Percentiles rank a stretch among this genome's conserved stretches.
Conservation (phyloP, 129 eudicot species). For the Pseudognaphalium luteoalbum region DNA sequence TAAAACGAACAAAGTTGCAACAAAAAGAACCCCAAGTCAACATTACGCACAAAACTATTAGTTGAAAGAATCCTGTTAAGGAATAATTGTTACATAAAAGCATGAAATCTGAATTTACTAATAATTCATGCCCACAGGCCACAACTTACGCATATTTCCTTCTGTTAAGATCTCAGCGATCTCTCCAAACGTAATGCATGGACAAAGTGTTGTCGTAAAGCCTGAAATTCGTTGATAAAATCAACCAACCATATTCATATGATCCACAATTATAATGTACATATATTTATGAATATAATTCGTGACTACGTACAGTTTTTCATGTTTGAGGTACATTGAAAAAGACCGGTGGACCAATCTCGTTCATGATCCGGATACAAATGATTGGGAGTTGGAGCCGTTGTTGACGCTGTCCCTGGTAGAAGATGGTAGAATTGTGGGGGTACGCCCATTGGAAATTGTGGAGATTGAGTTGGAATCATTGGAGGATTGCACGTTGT, state of each 20-base stretch:
- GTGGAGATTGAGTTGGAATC: slow-evolving; percentile 24
- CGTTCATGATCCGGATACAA: slow-evolving; percentile 43
- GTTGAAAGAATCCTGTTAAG: neutral
- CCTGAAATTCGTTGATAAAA: slow-evolving; percentile 34
- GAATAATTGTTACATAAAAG: neutral
- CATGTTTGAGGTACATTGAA: slow-evolving; percentile 47
- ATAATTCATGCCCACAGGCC: neutral
- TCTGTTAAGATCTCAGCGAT: slow-evolving; percentile 57
- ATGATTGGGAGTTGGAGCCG: slow-evolving; percentile 21
- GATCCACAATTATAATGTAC: neutral
- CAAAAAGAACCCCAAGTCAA: neutral
- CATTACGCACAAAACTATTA: no score
- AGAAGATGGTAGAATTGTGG: slow-evolving; percentile 28
- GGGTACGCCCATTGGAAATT: slow-evolving; percentile 12
- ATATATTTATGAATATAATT: neutral
- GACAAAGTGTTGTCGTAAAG: slow-evolving; percentile 41
- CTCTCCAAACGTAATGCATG: slow-evolving; percentile 61
- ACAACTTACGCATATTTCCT: slow-evolving; percentile 54
- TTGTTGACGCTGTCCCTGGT: slow-evolving; percentile 3
- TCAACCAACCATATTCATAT: slow-evolving; percentile 2
- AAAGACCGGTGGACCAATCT: slow-evolving; percentile 56
- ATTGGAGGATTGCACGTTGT: slow-evolving; percentile 19
- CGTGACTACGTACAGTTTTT: slow-evolving; percentile 36
- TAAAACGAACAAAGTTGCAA: neutral
- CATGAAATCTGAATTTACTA: neutral